Evolutionary conservation across 352 stramenopile species (phyloP), one percentile per base, ranked within the genome.

Genomic region (Phytophthora europaea): DNA sequence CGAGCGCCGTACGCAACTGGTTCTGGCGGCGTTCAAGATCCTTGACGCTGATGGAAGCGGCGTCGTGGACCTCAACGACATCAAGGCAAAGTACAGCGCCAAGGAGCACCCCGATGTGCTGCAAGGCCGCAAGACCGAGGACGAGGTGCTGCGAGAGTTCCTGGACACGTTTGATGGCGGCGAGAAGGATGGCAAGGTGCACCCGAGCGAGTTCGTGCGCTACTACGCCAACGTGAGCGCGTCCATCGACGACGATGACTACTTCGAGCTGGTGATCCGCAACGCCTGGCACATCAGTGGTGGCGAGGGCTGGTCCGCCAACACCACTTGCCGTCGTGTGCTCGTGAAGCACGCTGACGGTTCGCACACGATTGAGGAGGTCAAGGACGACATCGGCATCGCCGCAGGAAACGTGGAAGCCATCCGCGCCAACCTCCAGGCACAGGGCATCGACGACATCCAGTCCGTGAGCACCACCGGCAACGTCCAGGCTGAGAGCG

Each of bases 201-300:
- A 93, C 40, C 78, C 80, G 50, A 81, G 81, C 52, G 91, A 98
- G 70, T 98, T 97, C 54, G 65, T 94, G 48, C 88, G 91, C 58
- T 98, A 98, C 83, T 98, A 98, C 74, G 78, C 80, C 22, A 97
- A 97, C 62, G 78, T 98, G 47, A 96, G 90, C 63, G 91, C 93
- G 48, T 95, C 85, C 33, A 98, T 98, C 61, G 88, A 97, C 64
- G 81, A 93, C 65, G 94, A 98, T 70, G 91, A 97, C 78, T 98
- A 98, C 85, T 98, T 98, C 67, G 93, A 98, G 75, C 81, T 98
- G 48, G 94, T 98, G 85, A 97, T 98, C 72, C 87, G 92, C 62
- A 97, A 97, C 54, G 87, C 87, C 23, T 95, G 88, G 88, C 88
- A 94, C 74, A 94, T 97, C 12, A 92, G 84, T 54, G 90, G 90